Evolutionary conservation across 2,329 filamentous ascomycete species (phyloP).

Genomic region (Claviceps maximensis): DNA sequence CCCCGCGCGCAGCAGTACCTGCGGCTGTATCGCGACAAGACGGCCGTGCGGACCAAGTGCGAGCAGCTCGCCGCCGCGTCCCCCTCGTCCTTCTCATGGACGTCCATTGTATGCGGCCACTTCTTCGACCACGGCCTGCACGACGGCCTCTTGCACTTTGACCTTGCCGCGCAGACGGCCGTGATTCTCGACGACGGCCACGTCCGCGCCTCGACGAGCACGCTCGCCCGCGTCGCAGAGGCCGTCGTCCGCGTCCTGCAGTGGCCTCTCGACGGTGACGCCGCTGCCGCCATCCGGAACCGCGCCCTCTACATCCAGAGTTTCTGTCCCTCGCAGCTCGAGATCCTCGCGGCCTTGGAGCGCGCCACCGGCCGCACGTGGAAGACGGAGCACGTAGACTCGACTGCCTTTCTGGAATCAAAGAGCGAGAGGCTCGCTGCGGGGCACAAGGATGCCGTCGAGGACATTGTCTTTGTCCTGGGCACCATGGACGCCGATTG

Average conservation of each 20-base stretch:
- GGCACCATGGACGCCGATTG: conserved; percentile 35
- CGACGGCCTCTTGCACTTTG: conserved; percentile 26
- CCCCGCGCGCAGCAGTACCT: conserved; percentile 21
- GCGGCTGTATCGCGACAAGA: conserved; percentile 23
- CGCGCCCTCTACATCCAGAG: conserved; percentile 32
- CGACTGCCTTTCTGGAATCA: conserved; percentile 25
- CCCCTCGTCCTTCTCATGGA: conserved; percentile 34
- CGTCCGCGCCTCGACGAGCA: conserved; percentile 32
- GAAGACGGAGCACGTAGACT: conserved; percentile 20
- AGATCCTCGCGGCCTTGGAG: conserved; percentile 35
- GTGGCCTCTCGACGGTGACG: conserved; percentile 31
- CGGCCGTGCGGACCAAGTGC: conserved; percentile 17
- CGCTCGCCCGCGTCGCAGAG: conserved; percentile 33
- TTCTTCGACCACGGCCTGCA: conserved; percentile 37
- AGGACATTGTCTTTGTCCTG: conserved; percentile 36
- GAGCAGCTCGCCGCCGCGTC: conserved; percentile 19
- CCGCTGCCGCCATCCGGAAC: conserved; percentile 35
- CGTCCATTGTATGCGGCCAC: conserved; percentile 28
- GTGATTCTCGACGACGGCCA: conserved; percentile 40
- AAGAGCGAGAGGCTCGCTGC: conserved; percentile 24
- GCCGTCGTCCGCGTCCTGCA: conserved; percentile 36
- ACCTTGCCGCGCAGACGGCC: conserved; percentile 27
- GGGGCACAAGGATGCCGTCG: conserved; percentile 24
- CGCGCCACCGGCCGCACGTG: conserved; percentile 31
- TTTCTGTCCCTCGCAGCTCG: conserved; percentile 32